These are phyloP conservation scores for Chlorella vulgaris DNA, from an alignment of 139 green algal genomes.

Conservation along the genomic window DNA sequence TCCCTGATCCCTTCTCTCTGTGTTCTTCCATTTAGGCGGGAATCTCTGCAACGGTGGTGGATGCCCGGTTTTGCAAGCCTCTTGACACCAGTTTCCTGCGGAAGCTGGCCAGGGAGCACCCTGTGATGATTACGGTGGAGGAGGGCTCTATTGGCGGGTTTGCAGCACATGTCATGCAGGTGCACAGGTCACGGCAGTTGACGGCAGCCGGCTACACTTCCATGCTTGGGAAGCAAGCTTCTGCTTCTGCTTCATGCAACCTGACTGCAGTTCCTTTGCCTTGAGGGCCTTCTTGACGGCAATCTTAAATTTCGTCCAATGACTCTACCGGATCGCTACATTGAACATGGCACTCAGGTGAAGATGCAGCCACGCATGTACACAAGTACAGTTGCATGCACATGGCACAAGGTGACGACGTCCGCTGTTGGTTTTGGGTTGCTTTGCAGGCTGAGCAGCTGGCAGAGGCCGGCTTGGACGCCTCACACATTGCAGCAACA, in stretches of 20 bases:
- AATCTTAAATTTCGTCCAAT: slow-evolving; percentile 94
- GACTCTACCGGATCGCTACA: slow-evolving; percentile 93
- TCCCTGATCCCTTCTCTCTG: background rate
- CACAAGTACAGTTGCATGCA: background rate
- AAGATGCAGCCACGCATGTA: too few species aligned
- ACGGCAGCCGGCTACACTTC: too few species aligned
- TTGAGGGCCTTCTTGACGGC: slow-evolving; percentile 93
- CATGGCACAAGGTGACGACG: background rate
- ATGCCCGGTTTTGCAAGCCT: slow-evolving; percentile 99
- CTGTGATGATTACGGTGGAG: slow-evolving; percentile 95
- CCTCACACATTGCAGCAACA: slow-evolving; percentile 88
- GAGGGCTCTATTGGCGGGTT: slow-evolving; percentile 98
- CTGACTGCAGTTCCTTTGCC: slow-evolving; percentile 75
- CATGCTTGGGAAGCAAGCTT: too few species aligned
- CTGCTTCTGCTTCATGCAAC: background rate
- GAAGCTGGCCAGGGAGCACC: slow-evolving; percentile 81
- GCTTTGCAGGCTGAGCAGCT: slow-evolving; percentile 84
- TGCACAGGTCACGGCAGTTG: too few species aligned
- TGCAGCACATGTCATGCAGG: slow-evolving; percentile 90
- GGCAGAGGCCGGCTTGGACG: slow-evolving; percentile 85
- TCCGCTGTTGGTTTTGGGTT: background rate
- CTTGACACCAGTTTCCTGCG: slow-evolving; percentile 86
- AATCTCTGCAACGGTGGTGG: slow-evolving; percentile 88
- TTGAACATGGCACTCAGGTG: slow-evolving; percentile 87
- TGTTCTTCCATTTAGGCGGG: slow-evolving; percentile 51